These are phyloP conservation scores for Verticillium nubilum DNA, from an alignment of 2,329 filamentous ascomycete genomes.

Conservation along the genomic window DNA sequence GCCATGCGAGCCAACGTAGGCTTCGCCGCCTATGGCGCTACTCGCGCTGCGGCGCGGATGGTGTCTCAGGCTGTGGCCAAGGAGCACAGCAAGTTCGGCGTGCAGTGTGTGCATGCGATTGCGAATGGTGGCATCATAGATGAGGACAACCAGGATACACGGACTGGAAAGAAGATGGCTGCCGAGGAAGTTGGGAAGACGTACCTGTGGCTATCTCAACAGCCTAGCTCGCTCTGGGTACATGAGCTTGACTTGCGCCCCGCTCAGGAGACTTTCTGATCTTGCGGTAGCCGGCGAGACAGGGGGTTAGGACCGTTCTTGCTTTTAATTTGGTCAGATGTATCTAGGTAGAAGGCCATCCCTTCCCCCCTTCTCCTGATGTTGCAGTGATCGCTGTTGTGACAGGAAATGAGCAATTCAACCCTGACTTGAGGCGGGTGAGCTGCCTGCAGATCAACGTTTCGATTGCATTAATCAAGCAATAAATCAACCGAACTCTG, in stretches of 20 bases:
- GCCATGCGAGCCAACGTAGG: conserved; percentile 47
- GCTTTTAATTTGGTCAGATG: no score
- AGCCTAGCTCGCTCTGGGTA: conserved; percentile 11
- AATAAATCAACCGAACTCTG: no score
- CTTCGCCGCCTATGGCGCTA: conserved; percentile 50
- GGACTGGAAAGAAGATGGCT: conserved; percentile 48
- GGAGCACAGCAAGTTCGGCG: conserved; percentile 49
- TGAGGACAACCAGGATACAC: conserved; percentile 39
- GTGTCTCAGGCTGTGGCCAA: conserved; percentile 49
- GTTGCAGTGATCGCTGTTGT: no score
- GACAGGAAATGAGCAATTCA: no score
- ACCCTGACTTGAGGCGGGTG: no score
- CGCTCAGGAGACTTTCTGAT: conserved; percentile 9
- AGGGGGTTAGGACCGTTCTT: no score
- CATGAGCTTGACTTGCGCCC: conserved; percentile 11
- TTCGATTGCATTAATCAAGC: no score
- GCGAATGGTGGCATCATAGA: conserved; percentile 50
- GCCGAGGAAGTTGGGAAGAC: conserved; percentile 52
- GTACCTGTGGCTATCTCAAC: conserved; percentile 37
- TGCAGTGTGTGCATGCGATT: conserved; percentile 56
- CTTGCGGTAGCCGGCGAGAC: no score
- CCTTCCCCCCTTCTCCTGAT: no score
- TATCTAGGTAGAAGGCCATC: no score
- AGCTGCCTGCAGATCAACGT: no score
- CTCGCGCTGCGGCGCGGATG: conserved; percentile 45